Evolutionary conservation across 108 stramenopile species (phyloP).

Genomic region (Stephanodiscus minutulus): DNA sequence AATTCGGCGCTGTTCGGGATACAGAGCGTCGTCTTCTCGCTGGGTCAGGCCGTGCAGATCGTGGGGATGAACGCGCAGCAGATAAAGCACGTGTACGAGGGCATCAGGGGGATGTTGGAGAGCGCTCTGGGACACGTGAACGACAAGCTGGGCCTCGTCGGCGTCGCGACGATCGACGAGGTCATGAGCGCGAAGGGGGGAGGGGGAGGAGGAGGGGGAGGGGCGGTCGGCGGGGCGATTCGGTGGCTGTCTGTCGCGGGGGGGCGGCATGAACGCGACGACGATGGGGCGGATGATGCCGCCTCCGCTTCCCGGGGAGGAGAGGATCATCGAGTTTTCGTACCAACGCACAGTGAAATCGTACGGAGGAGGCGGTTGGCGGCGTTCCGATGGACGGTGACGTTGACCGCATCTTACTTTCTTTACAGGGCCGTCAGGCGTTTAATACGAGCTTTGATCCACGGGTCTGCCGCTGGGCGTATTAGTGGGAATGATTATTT

Average conservation of each 20-base stretch:
- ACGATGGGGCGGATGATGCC: constrained; percentile 49
- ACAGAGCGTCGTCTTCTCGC: constrained; percentile 77
- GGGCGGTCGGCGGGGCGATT: neutral
- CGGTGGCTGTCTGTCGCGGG: constrained; percentile 21
- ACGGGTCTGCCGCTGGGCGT: constrained; percentile 12
- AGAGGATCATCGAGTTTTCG: constrained; percentile 49
- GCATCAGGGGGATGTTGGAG: constrained; percentile 69
- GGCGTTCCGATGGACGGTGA: constrained; percentile 71
- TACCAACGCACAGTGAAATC: constrained; percentile 35
- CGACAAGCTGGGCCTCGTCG: constrained; percentile 54
- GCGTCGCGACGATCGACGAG: constrained; percentile 44
- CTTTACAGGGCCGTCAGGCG: constrained; percentile 59
- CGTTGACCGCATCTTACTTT: constrained; percentile 61
- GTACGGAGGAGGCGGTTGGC: constrained; percentile 58
- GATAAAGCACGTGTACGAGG: constrained; percentile 70
- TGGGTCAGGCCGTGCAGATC: constrained; percentile 82
- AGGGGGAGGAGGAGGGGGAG: constrained; percentile 54
- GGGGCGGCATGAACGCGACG: neutral
- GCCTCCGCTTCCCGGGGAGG: constrained; percentile 17
- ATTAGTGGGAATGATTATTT: constrained; percentile 3
- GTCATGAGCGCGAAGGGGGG: constrained; percentile 58
- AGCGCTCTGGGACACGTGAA: constrained; percentile 66
- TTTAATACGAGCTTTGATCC: constrained; percentile 36
- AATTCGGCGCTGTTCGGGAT: constrained; percentile 79
- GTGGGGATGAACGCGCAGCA: constrained; percentile 86